Base-by-base conservation (phyloP, 352 stramenopile species). In the Phytophthora quininea region DNA sequence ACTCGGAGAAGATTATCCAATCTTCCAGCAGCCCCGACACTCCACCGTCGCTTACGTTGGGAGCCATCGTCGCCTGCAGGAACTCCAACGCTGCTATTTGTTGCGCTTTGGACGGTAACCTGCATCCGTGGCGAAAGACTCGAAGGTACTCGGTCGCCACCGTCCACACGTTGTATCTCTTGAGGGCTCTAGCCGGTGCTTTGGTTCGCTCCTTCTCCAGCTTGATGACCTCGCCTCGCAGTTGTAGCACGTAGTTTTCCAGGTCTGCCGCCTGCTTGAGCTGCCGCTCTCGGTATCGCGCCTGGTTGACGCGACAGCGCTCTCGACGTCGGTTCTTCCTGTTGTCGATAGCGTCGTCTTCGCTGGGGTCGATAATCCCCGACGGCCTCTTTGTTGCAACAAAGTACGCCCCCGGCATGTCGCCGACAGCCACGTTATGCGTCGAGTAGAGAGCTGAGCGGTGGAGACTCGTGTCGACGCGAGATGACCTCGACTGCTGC, bases 1-100 rank as follows among this genome's bases (percentile, higher is more conserved):
- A 62, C 11, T 30, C 33, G 1, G 58, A 53, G 11, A 35, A 54
- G 9, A 48, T 49, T 7, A 48, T 24, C 64, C 56, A 66, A 11
- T 67, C 43, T 19, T 58, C 43, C 12, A 60, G 19, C 38, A 71
- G 43, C 56, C 15, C 62, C 29, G 11, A 56, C 64, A 3, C 35
- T n/a, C 7, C 50, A 24, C 57, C 57, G 14, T 58, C 37, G 0
- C 33, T 32, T 15, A 66, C 32, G n/a, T 66, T 6, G 24, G 43
- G 43, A 29, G 43, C 43, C 43, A 49, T 49, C 3, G 43, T 49
- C 8, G 43, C 43, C 15, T 8, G 43, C 43, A 49, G 19, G 14
- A 47, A 49, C 4, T 49, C 15, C 15, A 11, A 11, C 35, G 35
- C 35, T 11, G 35, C 10, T 11, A 1, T 40, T 40, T 40, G 35